Evolutionary conservation across 352 stramenopile genomes (phyloP), one percentile per base, ranked within the genome.

Genomic region (Thraustochytrium sp.): DNA sequence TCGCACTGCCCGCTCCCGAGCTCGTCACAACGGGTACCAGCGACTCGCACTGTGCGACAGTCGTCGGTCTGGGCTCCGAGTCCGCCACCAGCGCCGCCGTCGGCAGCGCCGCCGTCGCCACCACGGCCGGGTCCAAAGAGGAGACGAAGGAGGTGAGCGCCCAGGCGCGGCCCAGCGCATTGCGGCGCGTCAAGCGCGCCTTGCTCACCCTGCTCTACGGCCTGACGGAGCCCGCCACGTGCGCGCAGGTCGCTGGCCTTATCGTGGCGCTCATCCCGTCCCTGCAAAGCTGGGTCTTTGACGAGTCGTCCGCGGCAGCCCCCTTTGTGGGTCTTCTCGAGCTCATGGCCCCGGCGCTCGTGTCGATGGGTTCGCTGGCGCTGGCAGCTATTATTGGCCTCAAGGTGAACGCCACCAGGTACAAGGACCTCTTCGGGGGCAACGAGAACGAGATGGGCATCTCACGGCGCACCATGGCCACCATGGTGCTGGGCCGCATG

Each of bases 401-500:
- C 42, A 77, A 77, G 49, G 8, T 77, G 9, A 37, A 18, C 65
- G 64, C 68, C 18, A 77, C 65, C 23, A 62, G 34, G 9, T 77
- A 62, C 5, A 77, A 31, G 13, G 65, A 77, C 0, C 42, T 77
- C 11, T 26, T 54, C 29, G 65, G 65, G 16, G 65, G 65, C 5
- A n/a, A 55, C 37, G 65, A 77, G 26, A 36, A 37, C 8, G 13
- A 31, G 8, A 62, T 61, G 29, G 65, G 65, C 46, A 62, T 77
- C 42, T 62, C 42, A n/a, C 40, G 46, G 13, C 38, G 65, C 1
- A 77, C 65, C 16, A 18, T 77, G 18, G 23, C 64, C 31, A 23
- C 64, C 49, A 64, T 77, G 29, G 65, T 77, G 23, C 46, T 77
- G 8, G 65, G 65, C n/a, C 65, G 65, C 0, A 77, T 61, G 46